Base-by-base conservation (phyloP, 2,329 filamentous ascomycete species). In the Colletotrichum cordylinicola region DNA sequence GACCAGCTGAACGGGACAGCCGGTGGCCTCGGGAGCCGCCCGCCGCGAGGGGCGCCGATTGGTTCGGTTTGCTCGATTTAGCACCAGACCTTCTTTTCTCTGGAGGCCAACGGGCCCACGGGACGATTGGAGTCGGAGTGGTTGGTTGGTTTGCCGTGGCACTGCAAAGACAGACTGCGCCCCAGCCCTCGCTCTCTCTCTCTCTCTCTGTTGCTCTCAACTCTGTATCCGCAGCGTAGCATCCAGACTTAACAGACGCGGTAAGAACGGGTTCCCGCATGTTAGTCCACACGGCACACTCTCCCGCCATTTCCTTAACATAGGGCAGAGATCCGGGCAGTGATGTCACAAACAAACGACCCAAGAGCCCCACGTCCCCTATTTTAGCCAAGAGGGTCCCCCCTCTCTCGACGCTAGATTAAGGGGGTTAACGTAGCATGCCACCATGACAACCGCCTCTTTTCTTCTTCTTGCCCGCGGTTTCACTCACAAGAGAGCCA, bases 371-470 rank as follows among this genome's bases (percentile, higher is more conserved):
- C 48, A 71, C 52, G 48, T 71, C 72, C 72, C 72, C 67, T 71
- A 66, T 70, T 66, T 52, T 55, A 61, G 67, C 43, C 29, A 56
- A 48, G 56, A 61, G 18, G 35, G 55, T 62, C 27, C 55, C 27
- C 55, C 35, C 21, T 29, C 48, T 21, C 29, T 16, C 58, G 35
- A 75, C 39, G 62, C 69, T 72, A 67, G 31, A 56, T 56, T 35
- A 29, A 72, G 58, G 71, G 39, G 69, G 55, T 69, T 21, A 75
- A 75, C 72, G 72, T 67, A 67, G 68, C 72, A 72, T 52, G 43
- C 10, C 21, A 15, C 6, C 18, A 37, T 35, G 48, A 39, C 29
- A 27, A 24, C 39, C 43, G 61, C 37, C 35, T 65, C 16, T 61
- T 66, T 24, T 6, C 39, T 48, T 43, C 10, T 52, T 52, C 43